Evolutionary conservation across 305 asterid genomes (phyloP).

Genomic region (Solanum chacoense): DNA sequence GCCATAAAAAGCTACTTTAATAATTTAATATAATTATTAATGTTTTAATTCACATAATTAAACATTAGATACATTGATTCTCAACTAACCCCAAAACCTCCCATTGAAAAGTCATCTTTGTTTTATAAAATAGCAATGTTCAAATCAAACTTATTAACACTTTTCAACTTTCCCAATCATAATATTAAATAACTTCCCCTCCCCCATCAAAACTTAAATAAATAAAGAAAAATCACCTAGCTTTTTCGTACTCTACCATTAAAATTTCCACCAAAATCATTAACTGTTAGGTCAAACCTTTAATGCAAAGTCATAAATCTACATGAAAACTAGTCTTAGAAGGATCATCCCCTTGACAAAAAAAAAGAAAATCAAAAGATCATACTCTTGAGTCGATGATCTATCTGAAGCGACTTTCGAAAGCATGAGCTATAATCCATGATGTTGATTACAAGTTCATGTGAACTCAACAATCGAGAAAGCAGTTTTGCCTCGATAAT

Average conservation of each 20-base stretch:
- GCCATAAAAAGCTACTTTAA: neutral
- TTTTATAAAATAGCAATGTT: neutral
- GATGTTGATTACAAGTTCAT: neutral
- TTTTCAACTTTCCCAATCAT: neutral
- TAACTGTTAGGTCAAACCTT: neutral
- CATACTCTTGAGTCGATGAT: neutral
- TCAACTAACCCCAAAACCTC: too few species aligned
- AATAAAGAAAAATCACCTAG: neutral
- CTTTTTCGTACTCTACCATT: neutral
- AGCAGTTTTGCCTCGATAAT: neutral
- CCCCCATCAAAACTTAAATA: neutral
- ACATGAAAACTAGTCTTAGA: neutral
- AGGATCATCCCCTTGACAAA: neutral
- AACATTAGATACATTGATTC: neutral
- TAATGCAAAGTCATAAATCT: neutral
- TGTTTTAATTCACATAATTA: neutral
- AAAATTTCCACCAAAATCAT: neutral
- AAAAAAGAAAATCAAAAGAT: accelerated
- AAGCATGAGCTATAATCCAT: neutral
- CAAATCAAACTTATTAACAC: neutral
- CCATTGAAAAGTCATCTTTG: neutral
- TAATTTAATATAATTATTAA: neutral
- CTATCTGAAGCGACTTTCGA: neutral
- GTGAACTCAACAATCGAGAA: neutral
- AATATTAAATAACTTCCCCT: neutral